These are phyloP conservation scores for Papiliotrema nemorosa DNA, from an alignment of 1,284 basidiomycete species.

Conservation along the genomic window DNA sequence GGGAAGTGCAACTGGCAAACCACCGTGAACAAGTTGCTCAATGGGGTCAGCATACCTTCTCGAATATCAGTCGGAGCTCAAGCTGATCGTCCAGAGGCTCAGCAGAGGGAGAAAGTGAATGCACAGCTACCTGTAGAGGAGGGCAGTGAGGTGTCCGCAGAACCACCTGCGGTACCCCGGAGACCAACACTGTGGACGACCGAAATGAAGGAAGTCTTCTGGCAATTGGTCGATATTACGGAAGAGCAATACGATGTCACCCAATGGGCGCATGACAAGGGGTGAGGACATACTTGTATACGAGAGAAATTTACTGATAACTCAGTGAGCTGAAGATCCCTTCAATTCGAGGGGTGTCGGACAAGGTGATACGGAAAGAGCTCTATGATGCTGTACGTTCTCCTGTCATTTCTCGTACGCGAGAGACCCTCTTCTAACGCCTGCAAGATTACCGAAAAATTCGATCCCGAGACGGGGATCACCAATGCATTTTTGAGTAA, in stretches of 20 bases:
- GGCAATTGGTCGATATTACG: constrained; percentile 38
- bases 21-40: constrained; percentile 12
- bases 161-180: not conserved
- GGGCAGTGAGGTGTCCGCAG: no score
- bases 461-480: no score
- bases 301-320: no score
- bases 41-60: constrained; percentile 13
- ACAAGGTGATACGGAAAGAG: not conserved
- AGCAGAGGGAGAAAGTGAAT: constrained; percentile 10
- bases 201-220: constrained; percentile 40
- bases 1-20: constrained; percentile 9
- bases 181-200: constrained; percentile 6
- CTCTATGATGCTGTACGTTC: no score
- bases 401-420: no score
- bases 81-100: constrained; percentile 9
- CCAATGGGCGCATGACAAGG: constrained; percentile 7
- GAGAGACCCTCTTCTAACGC: no score
- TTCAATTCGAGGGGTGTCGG: not conserved
- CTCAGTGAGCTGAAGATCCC: not conserved
- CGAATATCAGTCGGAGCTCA: not conserved
- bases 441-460: no score
- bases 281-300: no score
- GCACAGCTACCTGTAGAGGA: not conserved
- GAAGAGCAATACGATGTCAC: constrained; percentile 34
- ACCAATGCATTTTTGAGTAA: no score